Evolutionary conservation across 2,329 filamentous ascomycete species (phyloP), one percentile per base, ranked within the genome.

Genomic region (Leptographium flavum): DNA sequence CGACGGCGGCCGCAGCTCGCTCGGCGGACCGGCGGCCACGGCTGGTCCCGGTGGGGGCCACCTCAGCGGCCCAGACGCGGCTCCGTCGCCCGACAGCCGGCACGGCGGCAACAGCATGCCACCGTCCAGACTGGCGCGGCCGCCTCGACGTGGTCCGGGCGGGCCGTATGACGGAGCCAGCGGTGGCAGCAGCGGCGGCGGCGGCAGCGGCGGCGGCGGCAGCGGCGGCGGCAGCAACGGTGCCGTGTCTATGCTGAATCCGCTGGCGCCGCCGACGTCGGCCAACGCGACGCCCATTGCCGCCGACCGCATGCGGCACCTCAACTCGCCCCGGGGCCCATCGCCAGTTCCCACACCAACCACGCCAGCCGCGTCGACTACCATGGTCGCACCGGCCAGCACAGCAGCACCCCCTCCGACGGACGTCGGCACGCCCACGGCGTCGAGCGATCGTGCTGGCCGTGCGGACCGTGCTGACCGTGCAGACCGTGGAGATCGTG

Each of bases 261-360:
- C 39, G 17, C 27, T 39, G 4, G 30, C 35, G 2, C 47, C 50
- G 23, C 41, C 45, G 7, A 49, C 47, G 19, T 52, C 50, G 8
- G 50, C 48, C 39, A 51, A 50, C 25, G 47, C 47, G 5, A 50
- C 50, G 5, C 50, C 50, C 0, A 41, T 52, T 2, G 31, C 36
- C 13, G 44, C 38, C 33, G 50, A 50, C 39, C 48, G 50, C 5
- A 46, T 49, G 41, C 49, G 49, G 4, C 45, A 44, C 14, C 28
- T 48, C 25, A 27, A 19, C 43, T n/a, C 23, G 27, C 23, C 36
- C 1, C 42, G 28, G 7, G 40, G 40, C 13, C 36, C 41, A 13
- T 42, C 43, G 11, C 41, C 37, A 4, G 38, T 32, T 1, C 40
- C 32, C 1, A 45, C 32, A 2, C 49, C 32, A 35, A 9, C 33